These are phyloP conservation scores for Pilasporangium apinafurcum DNA, from an alignment of 352 stramenopile species.

Conservation along the genomic window DNA sequence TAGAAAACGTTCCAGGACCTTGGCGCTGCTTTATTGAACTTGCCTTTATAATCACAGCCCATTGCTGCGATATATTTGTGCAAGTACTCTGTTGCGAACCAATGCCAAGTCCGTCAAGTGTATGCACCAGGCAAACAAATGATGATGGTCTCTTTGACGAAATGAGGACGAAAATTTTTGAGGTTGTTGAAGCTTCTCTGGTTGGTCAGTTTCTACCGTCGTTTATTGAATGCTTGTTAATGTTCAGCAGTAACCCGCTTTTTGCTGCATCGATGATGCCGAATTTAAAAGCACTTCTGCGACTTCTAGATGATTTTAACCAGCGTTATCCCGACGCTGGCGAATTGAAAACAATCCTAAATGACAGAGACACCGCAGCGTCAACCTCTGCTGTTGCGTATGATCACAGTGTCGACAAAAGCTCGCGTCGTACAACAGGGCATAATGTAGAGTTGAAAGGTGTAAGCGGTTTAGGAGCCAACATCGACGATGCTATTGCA, in stretches of 20 bases:
- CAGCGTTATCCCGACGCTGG: constrained; percentile 5
- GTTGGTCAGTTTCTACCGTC: constrained; percentile 50
- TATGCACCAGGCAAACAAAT: not conserved
- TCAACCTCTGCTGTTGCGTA: too few relatives aligned
- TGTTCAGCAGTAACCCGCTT: constrained; percentile 46
- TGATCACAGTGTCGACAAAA: too few relatives aligned
- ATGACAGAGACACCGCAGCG: not conserved
- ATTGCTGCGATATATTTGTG: constrained; percentile 25
- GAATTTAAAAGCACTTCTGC: constrained; percentile 30
- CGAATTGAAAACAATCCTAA: constrained; percentile 17
- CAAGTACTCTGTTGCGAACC: constrained; percentile 16
- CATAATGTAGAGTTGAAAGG: not conserved
- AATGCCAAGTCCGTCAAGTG: constrained; percentile 15
- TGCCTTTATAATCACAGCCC: constrained; percentile 8
- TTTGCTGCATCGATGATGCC: constrained; percentile 48
- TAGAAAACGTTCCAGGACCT: constrained; percentile 14
- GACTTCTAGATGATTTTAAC: constrained; percentile 46
- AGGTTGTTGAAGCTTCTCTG: constrained; percentile 28
- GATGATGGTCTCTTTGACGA: not conserved
- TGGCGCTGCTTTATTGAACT: constrained; percentile 56
- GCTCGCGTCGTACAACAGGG: not conserved
- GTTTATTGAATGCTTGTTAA: constrained; percentile 42
- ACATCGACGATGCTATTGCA: constrained; percentile 17
- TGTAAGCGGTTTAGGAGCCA: not conserved
- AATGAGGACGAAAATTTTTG: constrained; percentile 13